A percentile compares a stretch with the other conserved stretches of the same genome.
phyloP scores from a whole-genome alignment of 2,329 filamentous ascomycete genomes.

The Botrytis squamosa region DNA sequence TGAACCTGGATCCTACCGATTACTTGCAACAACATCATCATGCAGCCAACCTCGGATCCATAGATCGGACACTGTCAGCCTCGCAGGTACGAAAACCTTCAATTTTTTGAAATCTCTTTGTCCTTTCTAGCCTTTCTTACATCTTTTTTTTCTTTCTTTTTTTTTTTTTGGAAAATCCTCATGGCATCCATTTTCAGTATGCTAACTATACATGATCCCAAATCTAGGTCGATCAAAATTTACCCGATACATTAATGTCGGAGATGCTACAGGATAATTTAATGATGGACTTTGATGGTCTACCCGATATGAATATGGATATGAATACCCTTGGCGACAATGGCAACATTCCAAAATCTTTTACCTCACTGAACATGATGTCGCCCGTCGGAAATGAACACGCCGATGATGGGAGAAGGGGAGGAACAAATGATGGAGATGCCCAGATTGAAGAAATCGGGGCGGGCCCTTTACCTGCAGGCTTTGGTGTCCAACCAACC shows the following conservation, averaged over 20 bases:
- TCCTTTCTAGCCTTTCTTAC: background rate
- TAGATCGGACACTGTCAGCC: conserved; percentile 27
- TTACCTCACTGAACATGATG: conserved; percentile 32
- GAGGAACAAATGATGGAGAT: conserved; percentile 25
- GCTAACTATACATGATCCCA: conserved; percentile 13
- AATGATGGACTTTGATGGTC: conserved; percentile 42
- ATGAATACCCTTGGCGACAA: conserved; percentile 34
- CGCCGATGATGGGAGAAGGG: conserved; percentile 23
- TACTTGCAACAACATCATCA: conserved; percentile 30
- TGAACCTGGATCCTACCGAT: conserved; percentile 31
- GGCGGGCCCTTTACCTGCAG: conserved; percentile 37
- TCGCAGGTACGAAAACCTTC: conserved; percentile 32
- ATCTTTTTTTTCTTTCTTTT: background rate
- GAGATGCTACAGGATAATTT: conserved; percentile 48
- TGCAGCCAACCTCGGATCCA: conserved; percentile 26
- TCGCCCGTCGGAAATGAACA: conserved; percentile 26
- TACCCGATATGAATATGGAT: conserved; percentile 47
- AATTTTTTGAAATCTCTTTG: background rate
- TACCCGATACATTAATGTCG: conserved; percentile 37
- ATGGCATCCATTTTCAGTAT: background rate
- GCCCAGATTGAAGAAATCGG: conserved; percentile 34
- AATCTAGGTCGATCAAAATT: conserved; percentile 26
- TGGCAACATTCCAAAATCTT: conserved; percentile 32
- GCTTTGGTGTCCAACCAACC: conserved; percentile 35
- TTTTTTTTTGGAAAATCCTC: background rate